Conservation (phyloP, 768 basidiomycete genomes). For the Gyrodon lividus region DNA sequence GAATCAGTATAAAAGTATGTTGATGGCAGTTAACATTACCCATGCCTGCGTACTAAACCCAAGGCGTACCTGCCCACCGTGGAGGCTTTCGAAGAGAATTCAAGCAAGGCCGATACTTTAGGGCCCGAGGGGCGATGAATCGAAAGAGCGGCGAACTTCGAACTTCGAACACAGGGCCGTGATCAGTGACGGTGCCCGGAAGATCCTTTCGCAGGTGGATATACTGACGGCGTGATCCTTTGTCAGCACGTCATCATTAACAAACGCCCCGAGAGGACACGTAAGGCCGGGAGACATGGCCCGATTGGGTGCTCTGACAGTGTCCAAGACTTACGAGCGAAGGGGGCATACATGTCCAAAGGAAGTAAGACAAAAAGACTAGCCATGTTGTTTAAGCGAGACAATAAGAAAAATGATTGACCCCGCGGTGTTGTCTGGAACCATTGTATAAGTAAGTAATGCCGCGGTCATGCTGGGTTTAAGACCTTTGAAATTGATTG, state of each 20-base stretch:
- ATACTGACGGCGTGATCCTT: no score
- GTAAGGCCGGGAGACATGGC: neutral
- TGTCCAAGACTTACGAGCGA: no score
- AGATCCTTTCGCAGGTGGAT: slow-evolving; percentile 11
- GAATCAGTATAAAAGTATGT: neutral
- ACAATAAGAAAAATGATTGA: no score
- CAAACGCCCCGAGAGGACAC: no score
- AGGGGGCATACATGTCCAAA: no score
- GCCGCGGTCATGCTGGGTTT: no score
- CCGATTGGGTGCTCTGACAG: no score
- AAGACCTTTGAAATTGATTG: no score
- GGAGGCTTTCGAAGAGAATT: neutral
- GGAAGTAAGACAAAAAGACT: no score
- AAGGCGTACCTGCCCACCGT: neutral
- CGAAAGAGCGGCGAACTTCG: slow-evolving; percentile 3
- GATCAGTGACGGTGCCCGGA: slow-evolving; percentile 2
- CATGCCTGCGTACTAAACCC: neutral
- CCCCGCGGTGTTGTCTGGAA: no score
- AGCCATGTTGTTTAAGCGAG: no score
- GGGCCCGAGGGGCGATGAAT: neutral
- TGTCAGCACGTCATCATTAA: slow-evolving; percentile 12
- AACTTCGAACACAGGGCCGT: slow-evolving; percentile 7
- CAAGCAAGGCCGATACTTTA: neutral
- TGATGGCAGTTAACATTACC: neutral
- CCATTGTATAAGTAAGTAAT: no score